These are phyloP conservation scores for Lichtheimia hyalospora DNA, from an alignment of 371 early-diverging fungal species.

Conservation along the genomic window DNA sequence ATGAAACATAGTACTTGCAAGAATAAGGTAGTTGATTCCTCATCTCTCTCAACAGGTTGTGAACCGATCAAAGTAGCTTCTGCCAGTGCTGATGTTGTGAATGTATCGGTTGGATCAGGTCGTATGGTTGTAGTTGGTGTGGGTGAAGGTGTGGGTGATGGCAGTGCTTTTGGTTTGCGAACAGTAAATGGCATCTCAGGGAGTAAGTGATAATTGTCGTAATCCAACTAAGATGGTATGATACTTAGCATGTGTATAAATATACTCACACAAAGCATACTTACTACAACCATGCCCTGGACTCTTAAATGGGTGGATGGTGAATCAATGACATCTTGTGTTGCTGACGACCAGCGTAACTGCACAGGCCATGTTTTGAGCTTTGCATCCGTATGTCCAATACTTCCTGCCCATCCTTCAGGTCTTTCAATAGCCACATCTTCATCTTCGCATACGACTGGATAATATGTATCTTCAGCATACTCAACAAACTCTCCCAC, in stretches of 20 bases:
- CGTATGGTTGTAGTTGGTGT: not conserved
- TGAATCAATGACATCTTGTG: slow-evolving; percentile 11
- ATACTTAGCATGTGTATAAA: not conserved
- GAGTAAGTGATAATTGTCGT: slow-evolving; percentile 45
- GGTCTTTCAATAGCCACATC: slow-evolving; percentile 11
- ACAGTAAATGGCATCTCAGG: slow-evolving; percentile 38
- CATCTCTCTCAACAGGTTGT: slow-evolving; percentile 3
- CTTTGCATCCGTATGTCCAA: slow-evolving; percentile 45
- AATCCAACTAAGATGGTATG: slow-evolving; percentile 34
- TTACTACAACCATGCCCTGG: slow-evolving; percentile 52
- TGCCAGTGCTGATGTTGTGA: not conserved
- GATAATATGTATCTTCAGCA: slow-evolving; percentile 24
- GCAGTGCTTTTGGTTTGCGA: slow-evolving; percentile 6
- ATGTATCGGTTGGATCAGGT: too few relatives aligned
- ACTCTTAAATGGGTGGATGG: slow-evolving; percentile 22
- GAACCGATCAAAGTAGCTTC: not conserved
- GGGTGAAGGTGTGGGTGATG: not conserved
- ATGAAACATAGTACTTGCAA: slow-evolving; percentile 24
- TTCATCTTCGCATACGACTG: slow-evolving; percentile 50
- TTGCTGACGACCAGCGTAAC: slow-evolving; percentile 28
- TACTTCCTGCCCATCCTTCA: slow-evolving; percentile 24
- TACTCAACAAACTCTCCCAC: slow-evolving; percentile 41
- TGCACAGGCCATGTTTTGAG: slow-evolving; percentile 41
- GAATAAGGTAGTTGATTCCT: slow-evolving; percentile 27
- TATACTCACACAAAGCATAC: not conserved